Conservation (phyloP, 108 stramenopile genomes). For the Chaetoceros tenuissimus region DNA sequence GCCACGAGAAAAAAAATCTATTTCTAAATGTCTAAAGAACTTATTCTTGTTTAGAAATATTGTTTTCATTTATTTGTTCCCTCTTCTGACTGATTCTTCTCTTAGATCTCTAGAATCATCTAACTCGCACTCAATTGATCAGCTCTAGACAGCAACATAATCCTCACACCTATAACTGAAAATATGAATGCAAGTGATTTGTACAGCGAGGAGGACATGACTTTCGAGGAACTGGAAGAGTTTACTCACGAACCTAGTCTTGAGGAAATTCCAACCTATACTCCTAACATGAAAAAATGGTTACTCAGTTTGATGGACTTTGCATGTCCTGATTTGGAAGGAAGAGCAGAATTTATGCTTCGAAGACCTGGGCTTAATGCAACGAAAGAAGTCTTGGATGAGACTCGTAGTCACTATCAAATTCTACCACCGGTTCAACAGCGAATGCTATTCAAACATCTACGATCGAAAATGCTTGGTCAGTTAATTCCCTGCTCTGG, state of each 20-base stretch:
- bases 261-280: background rate
- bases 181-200: background rate
- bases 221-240: slow-evolving; percentile 1
- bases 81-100: too few species aligned
- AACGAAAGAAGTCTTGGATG: background rate
- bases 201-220: slow-evolving; percentile 3
- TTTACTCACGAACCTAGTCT: background rate
- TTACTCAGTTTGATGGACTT: background rate
- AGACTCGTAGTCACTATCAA: background rate
- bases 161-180: too few species aligned
- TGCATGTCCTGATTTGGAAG: too few species aligned
- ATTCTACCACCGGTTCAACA: background rate
- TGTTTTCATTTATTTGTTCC: too few species aligned
- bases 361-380: background rate
- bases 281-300: background rate
- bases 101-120: too few species aligned
- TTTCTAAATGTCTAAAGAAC: too few species aligned
- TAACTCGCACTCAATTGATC: too few species aligned
- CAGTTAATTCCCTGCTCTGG: background rate
- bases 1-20: too few species aligned
- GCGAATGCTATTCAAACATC: background rate
- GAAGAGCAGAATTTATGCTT: background rate
- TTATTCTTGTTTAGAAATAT: too few species aligned
- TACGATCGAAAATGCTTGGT: background rate
- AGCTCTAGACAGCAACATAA: too few species aligned